phyloP scores from a whole-genome alignment of 352 stramenopile species.

The Lagenidium giganteum region DNA sequence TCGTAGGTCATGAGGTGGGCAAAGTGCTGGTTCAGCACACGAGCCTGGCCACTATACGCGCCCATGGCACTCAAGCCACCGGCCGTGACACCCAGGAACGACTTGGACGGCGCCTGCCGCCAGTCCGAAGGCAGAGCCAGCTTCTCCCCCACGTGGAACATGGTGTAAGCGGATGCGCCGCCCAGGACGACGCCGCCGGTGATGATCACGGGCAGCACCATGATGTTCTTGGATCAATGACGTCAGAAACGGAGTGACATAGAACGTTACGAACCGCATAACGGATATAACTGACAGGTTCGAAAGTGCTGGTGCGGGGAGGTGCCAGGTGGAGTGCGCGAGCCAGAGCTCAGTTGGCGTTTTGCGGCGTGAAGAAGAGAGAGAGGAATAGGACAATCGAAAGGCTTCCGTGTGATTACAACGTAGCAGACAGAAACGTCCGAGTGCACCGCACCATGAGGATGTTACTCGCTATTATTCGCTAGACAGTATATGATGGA shows the following conservation, averaged over 20 bases:
- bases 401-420: slow-evolving; percentile 55
- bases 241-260: neutral
- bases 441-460: slow-evolving; percentile 46
- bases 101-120: slow-evolving; percentile 34
- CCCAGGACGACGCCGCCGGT: slow-evolving; percentile 37
- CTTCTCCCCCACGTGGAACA: slow-evolving; percentile 56
- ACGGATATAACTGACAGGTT: slow-evolving; percentile 3
- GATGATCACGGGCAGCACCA: slow-evolving; percentile 72
- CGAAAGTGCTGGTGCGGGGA: slow-evolving; percentile 17
- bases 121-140: slow-evolving; percentile 31
- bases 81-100: slow-evolving; percentile 24
- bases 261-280: slow-evolving; percentile 5
- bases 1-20: slow-evolving; percentile 65
- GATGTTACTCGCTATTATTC: slow-evolving; percentile 71
- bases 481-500: slow-evolving; percentile 88
- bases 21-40: slow-evolving; percentile 49
- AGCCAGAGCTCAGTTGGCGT: too few relatives aligned
- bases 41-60: slow-evolving; percentile 47
- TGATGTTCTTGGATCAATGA: slow-evolving; percentile 10
- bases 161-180: slow-evolving; percentile 47
- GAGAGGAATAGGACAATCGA: neutral
- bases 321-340: too few relatives aligned
- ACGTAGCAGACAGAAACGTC: slow-evolving; percentile 33
- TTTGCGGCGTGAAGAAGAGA: neutral
- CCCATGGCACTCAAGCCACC: slow-evolving; percentile 27